Evolutionary conservation across 2,329 filamentous ascomycete genomes (phyloP), one percentile per base, ranked within the genome.

Genomic region (Alternaria solani): DNA sequence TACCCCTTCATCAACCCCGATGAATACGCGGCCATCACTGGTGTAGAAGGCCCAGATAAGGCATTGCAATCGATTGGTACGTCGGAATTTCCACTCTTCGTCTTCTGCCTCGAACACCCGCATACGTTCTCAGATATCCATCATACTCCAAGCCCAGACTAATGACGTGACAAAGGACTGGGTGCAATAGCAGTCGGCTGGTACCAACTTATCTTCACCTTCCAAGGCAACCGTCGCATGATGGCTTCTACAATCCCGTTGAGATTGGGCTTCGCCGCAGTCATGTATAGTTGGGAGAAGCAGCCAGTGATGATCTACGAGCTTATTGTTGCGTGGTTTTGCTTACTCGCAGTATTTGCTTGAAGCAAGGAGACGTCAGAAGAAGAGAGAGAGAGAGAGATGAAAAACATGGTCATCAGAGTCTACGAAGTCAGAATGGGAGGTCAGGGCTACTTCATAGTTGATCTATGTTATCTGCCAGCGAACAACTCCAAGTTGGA

Each of bases 151-250:
- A 43, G n/a, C 16, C 7, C 20, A 25, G 47, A 12, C 30, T 30
- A 25, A 38, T 23, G 42, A 18, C 2, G n/a, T 20, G 16, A 46
- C 18, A 26, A 36, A 65, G 65, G 65, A 18, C 56, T 67, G 2
- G 61, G 61, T 11, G 52, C 38, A 2, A 32, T 67, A n/a, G 61
- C 56, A 32, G 51, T 67, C 18, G 57, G 65, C 7, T 64, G 58
- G 61, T 66, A 64, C 41, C 58, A 67, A 32, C 53, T 61, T n/a
- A 20, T 67, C 14, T 64, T 62, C 16, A 58, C 55, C 20, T 44
- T 55, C 4, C 65, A 62, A 44, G 51, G 57, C 3, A 64, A 64
- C 8, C 41, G 49, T 12, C 36, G 39, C 2, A 30, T 67, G 51
- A 47, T 67, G 5, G 32, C 52, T 18, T 58, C 58, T 16, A 64